Base-by-base conservation (phyloP, 1,139 yeast species). In the Geotrichum reessii region DNA sequence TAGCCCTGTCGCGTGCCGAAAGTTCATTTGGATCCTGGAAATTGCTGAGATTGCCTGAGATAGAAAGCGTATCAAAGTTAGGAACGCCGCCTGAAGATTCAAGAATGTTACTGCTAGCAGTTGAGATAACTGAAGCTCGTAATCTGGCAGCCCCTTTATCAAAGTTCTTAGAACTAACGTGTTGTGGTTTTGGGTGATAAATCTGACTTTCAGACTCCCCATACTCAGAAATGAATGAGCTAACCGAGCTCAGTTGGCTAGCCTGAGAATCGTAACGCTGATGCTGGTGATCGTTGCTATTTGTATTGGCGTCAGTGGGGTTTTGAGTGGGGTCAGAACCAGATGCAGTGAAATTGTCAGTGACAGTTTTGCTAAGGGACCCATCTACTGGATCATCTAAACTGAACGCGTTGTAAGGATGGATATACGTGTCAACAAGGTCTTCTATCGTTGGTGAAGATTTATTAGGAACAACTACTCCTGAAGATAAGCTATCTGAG, bases 1-100 rank as follows among this genome's bases (percentile, higher is more conserved):
- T 11, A 4, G 50, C 55, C 14, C 28, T 31, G 11, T 42, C 42
- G 12, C 55, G 55, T 9, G 5, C 40, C 40, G n/a, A 33, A 33
- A 33, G 40, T 17, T 33, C 40, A 17, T 17, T 17, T 12, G 28
- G 31, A 19, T 14, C 31, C 8, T 22, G 27, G 12, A 19, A 11
- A 3, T 21, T 21, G 14, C 11, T 47, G 17, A 28, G 27, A 22
- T 9, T 21, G 11, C 28, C 58, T 2, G 48, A 17, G n/a, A 47
- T 28, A 3, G 58, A 40, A 11, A 52, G 9, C 12, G 49, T 17
- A 6, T 42, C 59, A 22, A 50, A 28, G 31, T 55, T 50, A 12
- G 53, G 53, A n/a, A 55, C 14, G 4, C 61, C 59, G 14, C 58
- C 61, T 14, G 53, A 52, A 3, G 57, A 47, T 42, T 56, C 59